These are phyloP conservation scores for Zhuliangozyma parablackwelliae DNA, from an alignment of 1,139 yeast species.

Conservation along the genomic window DNA sequence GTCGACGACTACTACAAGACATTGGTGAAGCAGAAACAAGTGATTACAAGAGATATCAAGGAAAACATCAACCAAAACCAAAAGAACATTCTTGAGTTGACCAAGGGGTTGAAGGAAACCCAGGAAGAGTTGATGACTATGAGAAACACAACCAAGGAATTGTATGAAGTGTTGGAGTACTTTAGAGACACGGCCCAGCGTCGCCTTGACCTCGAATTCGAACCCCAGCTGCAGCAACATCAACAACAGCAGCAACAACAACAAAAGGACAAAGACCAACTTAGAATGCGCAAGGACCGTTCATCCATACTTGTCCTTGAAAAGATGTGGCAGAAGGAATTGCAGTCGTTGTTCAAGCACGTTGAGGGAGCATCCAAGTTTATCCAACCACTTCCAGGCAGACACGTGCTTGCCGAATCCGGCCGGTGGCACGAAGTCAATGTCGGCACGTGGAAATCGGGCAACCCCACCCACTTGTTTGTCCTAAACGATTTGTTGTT, in stretches of 20 bases:
- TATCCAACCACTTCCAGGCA: constrained; percentile 70
- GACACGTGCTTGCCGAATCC: constrained; percentile 78
- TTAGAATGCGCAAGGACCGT: constrained; percentile 43
- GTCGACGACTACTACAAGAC: constrained; percentile 67
- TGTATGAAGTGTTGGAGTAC: constrained; percentile 60
- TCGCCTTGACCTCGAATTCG: constrained; percentile 42
- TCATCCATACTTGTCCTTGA: constrained; percentile 71
- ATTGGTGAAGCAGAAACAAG: constrained; percentile 47
- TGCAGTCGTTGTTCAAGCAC: constrained; percentile 68
- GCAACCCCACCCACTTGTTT: constrained; percentile 72
- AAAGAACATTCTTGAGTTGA: constrained; percentile 64
- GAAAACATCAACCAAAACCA: constrained; percentile 66
- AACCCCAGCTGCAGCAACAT: constrained; percentile 7
- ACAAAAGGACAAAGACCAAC: constrained; percentile 2
- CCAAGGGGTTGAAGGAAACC: constrained; percentile 59
- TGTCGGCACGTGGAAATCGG: constrained; percentile 80
- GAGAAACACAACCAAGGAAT: constrained; percentile 55
- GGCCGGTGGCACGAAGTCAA: constrained; percentile 87
- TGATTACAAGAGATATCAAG: constrained; percentile 62
- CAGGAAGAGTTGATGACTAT: constrained; percentile 61
- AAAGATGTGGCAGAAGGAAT: constrained; percentile 75
- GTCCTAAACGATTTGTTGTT: constrained; percentile 73
- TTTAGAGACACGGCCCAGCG: constrained; percentile 69
- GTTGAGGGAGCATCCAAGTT: constrained; percentile 89
- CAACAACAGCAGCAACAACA: constrained; percentile 7